Evolutionary conservation across 306 rosid species (phyloP), one percentile per base, ranked within the genome.

Genomic region (Hippophae tibetana): DNA sequence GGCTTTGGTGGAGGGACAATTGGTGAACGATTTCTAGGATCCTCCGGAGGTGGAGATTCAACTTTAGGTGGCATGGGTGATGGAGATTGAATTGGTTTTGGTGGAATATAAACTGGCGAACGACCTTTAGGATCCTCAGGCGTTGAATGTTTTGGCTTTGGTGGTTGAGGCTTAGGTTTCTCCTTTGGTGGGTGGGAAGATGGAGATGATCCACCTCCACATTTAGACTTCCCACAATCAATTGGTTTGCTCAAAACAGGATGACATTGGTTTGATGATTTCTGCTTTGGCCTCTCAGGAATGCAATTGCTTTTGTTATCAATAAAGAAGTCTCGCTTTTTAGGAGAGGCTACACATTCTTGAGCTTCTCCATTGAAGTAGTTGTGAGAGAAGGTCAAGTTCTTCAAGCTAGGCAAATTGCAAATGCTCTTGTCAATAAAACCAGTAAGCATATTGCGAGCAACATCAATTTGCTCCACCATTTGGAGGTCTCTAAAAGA

Each of bases 281-380:
- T 90, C 54, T 90, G 97, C 10, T 72, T 78, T 3, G 96, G 82
- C 60, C 85, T 81, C 2, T 63, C 72, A 0, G 87, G 87, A 23
- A 90, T 56, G 60, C 97, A 90, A 5, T 87, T 87, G 6, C 14
- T 23, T 0, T 2, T 8, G 38, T 87, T 87, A 9, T 79, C 81
- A 43, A 81, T 63, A 55, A 11, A 51, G 27, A 46, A 12, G 1
- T 65, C 65, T 31, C 38, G 4, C 57, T 78, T 76, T 12, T 61
- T 44, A 6, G 53, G 41, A 10, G 61, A 8, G 6, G 90, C 79
- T n/a, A 14, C 73, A 13, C 96, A 90, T n/a, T 68, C 78, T 10
- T 68, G 58, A 23, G 79, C 86, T 57, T 78, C 83, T 0, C 87
- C 87, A 7, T 76, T 85, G 62, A 90, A 87, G 54, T 65, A 90